Percentiles rank a stretch among this genome's conserved stretches.
phyloP scores from a whole-genome alignment of 768 basidiomycete genomes.

The Crucibulum laeve region DNA sequence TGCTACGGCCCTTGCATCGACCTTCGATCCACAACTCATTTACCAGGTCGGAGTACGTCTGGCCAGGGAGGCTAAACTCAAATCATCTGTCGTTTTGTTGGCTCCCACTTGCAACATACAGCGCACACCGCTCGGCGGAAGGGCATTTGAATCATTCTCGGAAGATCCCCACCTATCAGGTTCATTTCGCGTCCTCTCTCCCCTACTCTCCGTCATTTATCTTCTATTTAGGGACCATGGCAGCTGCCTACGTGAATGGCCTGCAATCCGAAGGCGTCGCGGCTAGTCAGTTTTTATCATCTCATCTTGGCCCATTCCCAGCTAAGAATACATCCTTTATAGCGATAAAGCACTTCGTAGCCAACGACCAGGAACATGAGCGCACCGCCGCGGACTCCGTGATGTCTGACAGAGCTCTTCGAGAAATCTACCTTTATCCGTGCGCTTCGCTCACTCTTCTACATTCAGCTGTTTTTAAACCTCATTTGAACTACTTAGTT shows the following conservation, averaged over 20 bases:
- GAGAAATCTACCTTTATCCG: constrained; percentile 73
- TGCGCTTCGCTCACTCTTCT: constrained; percentile 22
- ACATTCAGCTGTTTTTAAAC: constrained; percentile 2
- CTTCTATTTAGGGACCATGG: constrained; percentile 42
- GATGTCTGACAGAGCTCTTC: constrained; percentile 59
- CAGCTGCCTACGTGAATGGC: constrained; percentile 66
- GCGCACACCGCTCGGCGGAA: constrained; percentile 55
- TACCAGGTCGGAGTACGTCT: constrained; percentile 53
- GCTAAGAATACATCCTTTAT: constrained; percentile 1
- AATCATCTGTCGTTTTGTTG: constrained; percentile 58
- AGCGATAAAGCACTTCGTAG: constrained; percentile 74
- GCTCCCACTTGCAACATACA: constrained; percentile 78
- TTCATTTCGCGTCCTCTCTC: constrained; percentile 10
- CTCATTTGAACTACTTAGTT: constrained; percentile 35
- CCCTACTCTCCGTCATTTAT: constrained; percentile 1
- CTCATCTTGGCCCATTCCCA: neutral
- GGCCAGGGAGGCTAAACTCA: constrained; percentile 61
- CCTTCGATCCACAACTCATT: constrained; percentile 61
- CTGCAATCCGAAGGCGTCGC: constrained; percentile 63
- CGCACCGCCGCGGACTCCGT: constrained; percentile 60
- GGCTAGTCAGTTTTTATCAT: constrained; percentile 33
- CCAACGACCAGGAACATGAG: constrained; percentile 73
- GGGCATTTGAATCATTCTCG: constrained; percentile 69
- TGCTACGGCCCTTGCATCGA: constrained; percentile 66
- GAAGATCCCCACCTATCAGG: constrained; percentile 69